These are phyloP conservation scores for Pseudogymnoascus sp. DNA, from an alignment of 2,329 filamentous ascomycete species.

Conservation along the genomic window DNA sequence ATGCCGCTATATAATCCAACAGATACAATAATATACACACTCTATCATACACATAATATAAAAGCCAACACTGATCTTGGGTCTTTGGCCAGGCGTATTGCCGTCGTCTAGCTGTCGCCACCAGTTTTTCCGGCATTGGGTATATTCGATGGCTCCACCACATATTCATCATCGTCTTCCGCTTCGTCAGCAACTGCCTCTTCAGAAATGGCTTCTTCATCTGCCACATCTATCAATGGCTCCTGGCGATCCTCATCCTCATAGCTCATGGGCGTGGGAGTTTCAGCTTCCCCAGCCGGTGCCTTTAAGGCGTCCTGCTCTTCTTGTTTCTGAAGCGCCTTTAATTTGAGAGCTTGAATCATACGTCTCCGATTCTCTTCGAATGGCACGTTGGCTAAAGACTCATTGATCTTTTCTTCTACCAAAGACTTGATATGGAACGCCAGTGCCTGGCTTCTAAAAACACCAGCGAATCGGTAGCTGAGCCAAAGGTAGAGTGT, in stretches of 20 bases:
- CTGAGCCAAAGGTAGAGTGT: slow-evolving; percentile 90
- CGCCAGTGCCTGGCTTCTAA: slow-evolving; percentile 65
- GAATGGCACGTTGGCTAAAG: slow-evolving; percentile 11
- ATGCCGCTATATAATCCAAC: not conserved
- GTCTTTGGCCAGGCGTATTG: not conserved
- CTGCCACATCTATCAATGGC: not conserved
- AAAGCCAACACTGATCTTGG: not conserved
- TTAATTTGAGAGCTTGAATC: not conserved
- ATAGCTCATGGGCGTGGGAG: not conserved
- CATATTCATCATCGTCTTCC: slow-evolving; percentile 2
- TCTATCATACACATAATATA: not conserved
- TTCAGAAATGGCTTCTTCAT: not conserved
- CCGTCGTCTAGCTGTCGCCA: not conserved
- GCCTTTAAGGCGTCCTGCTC: not conserved
- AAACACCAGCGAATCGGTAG: slow-evolving; percentile 77
- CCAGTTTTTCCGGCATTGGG: not conserved
- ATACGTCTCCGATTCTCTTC: slow-evolving; percentile 1
- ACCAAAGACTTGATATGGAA: slow-evolving; percentile 71
- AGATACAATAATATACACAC: slow-evolving; percentile 6
- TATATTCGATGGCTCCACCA: not conserved
- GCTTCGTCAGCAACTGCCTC: not conserved
- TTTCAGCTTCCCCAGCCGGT: not conserved
- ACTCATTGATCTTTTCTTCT: slow-evolving; percentile 58
- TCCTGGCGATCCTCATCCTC: slow-evolving; percentile 4
- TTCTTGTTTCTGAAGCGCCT: not conserved